Conservation (phyloP, 1,284 basidiomycete species). For the Mycosarcoma maydis region DNA sequence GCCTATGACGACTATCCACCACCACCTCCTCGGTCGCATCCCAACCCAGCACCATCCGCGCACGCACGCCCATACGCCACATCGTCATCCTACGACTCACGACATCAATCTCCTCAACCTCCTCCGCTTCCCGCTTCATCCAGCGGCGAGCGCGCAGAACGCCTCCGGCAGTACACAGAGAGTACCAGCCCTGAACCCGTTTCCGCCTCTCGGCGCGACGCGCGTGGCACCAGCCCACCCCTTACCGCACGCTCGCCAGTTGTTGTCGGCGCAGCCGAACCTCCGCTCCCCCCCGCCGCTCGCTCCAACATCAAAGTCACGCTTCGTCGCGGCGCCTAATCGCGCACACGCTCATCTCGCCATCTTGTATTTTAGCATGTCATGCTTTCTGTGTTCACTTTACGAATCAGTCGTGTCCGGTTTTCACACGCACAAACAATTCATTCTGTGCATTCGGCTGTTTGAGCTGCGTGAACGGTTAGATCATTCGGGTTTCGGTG, state of each 20-base stretch:
- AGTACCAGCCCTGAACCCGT: conserved; percentile 35
- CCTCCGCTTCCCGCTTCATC: conserved; percentile 16
- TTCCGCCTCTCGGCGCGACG: not conserved
- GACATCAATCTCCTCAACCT: conserved; percentile 27
- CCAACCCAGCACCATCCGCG: conserved; percentile 6
- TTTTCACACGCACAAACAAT: no score
- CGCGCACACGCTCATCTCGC: not conserved
- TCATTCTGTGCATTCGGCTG: no score
- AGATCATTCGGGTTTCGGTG: not conserved
- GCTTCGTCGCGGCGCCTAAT: conserved; percentile 21
- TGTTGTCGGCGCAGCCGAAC: no score
- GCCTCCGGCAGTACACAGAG: conserved; percentile 46
- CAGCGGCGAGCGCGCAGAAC: conserved; percentile 30
- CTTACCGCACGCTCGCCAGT: not conserved
- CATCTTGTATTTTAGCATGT: conserved; percentile 19
- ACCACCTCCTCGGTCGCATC: conserved; percentile 20
- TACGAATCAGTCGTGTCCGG: no score
- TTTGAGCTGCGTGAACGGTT: no score
- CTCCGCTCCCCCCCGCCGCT: no score
- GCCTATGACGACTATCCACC: conserved; percentile 34
- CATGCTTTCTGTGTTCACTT: no score
- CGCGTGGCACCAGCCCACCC: conserved; percentile 4
- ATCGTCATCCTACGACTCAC: conserved; percentile 21
- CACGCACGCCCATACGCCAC: conserved; percentile 16
- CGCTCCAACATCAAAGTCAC: conserved; percentile 37